Conservation (phyloP, 2,329 filamentous ascomycete species). For the Pestalotiopsis sp. region DNA sequence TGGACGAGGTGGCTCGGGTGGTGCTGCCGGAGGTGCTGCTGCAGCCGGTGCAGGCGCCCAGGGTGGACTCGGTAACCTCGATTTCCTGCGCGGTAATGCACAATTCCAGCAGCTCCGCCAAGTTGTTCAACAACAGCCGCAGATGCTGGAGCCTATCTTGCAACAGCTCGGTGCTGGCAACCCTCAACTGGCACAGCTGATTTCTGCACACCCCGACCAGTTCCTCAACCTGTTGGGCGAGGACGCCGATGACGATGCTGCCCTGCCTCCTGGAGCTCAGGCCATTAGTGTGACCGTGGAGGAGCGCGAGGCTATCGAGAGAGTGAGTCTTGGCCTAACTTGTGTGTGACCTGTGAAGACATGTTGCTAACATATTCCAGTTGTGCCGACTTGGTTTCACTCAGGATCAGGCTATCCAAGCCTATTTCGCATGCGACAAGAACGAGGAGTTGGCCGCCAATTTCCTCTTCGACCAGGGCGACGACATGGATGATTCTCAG, state of each 20-base stretch:
- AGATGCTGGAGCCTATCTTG: conserved; percentile 97
- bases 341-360: background rate
- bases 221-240: conserved; percentile 91
- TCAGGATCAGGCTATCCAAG: conserved; percentile 91
- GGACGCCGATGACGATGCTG: conserved; percentile 81
- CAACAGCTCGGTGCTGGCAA: conserved; percentile 96
- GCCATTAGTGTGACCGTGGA: conserved; percentile 92
- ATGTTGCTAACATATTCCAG: conserved; percentile 43
- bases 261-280: conserved; percentile 84
- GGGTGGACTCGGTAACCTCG: conserved; percentile 73
- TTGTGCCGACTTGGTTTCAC: conserved; percentile 92
- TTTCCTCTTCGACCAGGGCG: conserved; percentile 96
- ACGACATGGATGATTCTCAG: conserved; percentile 74
- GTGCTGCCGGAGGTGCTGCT: conserved; percentile 49
- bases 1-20: conserved; percentile 48
- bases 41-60: conserved; percentile 44
- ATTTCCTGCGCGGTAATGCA: conserved; percentile 91
- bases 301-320: conserved; percentile 94
- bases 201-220: conserved; percentile 88
- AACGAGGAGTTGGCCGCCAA: conserved; percentile 98
- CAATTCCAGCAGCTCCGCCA: conserved; percentile 98
- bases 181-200: conserved; percentile 89
- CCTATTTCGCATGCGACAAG: conserved; percentile 99
- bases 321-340: conserved; percentile 59
- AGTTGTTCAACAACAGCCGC: conserved; percentile 94